These are phyloP conservation scores for Calonectria montana DNA, from an alignment of 2,329 filamentous ascomycete genomes.

Conservation along the genomic window DNA sequence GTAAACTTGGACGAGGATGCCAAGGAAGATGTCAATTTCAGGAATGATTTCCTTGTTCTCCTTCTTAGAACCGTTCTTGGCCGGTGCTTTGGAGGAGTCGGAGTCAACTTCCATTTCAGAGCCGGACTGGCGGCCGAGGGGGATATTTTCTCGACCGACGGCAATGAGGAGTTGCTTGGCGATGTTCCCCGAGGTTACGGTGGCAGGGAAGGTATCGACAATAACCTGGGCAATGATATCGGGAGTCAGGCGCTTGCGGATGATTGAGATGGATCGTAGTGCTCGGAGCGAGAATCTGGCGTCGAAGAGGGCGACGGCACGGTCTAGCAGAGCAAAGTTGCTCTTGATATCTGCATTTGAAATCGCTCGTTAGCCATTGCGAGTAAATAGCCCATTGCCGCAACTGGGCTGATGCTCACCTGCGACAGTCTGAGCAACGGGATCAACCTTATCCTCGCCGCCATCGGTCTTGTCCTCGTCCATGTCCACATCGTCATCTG, in stretches of 20 bases:
- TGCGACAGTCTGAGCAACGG: conserved; percentile 68
- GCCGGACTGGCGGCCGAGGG: conserved; percentile 67
- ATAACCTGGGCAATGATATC: conserved; percentile 86
- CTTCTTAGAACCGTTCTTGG: conserved; percentile 71
- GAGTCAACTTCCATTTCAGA: conserved; percentile 80
- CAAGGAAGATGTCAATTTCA: conserved; percentile 89
- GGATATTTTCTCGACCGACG: conserved; percentile 74
- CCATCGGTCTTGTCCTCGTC: conserved; percentile 67
- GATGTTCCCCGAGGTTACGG: conserved; percentile 69
- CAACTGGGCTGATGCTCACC: conserved; percentile 56
- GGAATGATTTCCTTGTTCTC: conserved; percentile 82
- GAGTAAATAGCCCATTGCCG: background rate
- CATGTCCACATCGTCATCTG: conserved; percentile 79
- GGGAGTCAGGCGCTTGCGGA: conserved; percentile 89
- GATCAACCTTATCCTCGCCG: conserved; percentile 68
- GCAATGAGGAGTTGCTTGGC: conserved; percentile 78
- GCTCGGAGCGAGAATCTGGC: conserved; percentile 94
- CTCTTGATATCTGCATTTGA: conserved; percentile 83
- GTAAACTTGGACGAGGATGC: conserved; percentile 87
- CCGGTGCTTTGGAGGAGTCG: conserved; percentile 61
- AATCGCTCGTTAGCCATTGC: conserved; percentile 33
- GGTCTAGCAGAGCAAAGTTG: conserved; percentile 92
- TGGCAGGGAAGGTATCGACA: conserved; percentile 79
- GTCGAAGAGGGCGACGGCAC: conserved; percentile 93
- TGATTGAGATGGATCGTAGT: conserved; percentile 92